Evolutionary conservation across 805 yeast genomes (phyloP), one percentile per base, ranked within the genome.

Genomic region (Maudiozyma turicensis): DNA sequence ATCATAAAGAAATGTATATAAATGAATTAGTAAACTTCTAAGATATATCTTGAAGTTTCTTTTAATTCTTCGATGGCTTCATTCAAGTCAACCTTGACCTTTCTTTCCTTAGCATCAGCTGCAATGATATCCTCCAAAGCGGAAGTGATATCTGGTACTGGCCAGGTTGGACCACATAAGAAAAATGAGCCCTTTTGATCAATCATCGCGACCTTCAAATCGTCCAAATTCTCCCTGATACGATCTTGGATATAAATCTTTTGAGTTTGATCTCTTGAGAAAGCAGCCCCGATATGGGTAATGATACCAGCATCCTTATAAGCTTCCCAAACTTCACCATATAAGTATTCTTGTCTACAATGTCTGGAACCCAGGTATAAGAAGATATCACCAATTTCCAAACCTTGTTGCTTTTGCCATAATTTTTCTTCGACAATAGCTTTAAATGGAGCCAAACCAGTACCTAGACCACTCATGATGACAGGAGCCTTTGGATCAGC

Each of bases 131-230:
- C 95, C 61, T 84, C 84, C 57, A 91, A 73, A 59, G 96, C 95
- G 42, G 83, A 84, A 47, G 96, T 86, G 59, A 91, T 86, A 66
- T 90, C 96, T 9, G 98, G 96, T 62, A 91, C 97, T 34, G 98
- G 98, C 98, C 98, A 91, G 2, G 97, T 91, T 41, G 98, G 98
- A 54, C 98, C 98, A 80, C 98, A 91, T 65, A 91, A 76, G 72
- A 91, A 91, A 78, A 91, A 91, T 29, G 89, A 82, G 50, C 98
- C 98, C 50, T 82, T 72, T 70, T 89, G 76, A 54, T 73, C 71
- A 42, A 82, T 84, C 68, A 91, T 80, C 46, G 96, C 90, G 41
- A 80, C 86, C 44, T 85, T 84, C 67, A 91, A 76, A 42, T 79
- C 83, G 47, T 73, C 76, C 60, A 87, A 70, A 50, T 80, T 77